These are phyloP conservation scores for Punica granatum DNA, from an alignment of 345 rosid genomes.

Conservation along the genomic window DNA sequence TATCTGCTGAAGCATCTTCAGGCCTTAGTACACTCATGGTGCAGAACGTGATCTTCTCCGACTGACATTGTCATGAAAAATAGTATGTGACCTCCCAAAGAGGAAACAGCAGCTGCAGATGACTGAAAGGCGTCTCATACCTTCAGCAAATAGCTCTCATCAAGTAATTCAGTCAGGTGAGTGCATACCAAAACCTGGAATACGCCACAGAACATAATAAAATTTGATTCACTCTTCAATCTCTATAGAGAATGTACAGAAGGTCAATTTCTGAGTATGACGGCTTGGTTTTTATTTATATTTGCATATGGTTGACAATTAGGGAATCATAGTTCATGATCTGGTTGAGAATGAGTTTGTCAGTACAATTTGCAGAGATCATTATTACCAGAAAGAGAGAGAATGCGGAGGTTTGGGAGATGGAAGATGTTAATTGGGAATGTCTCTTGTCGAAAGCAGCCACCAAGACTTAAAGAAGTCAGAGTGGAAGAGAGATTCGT, in stretches of 20 bases:
- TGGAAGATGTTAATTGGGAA: too few species aligned
- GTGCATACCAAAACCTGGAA: slow-evolving; percentile 85
- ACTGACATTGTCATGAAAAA: slow-evolving; percentile 32
- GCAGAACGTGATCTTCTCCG: slow-evolving; percentile 67
- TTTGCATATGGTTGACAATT: background rate
- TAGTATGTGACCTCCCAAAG: background rate
- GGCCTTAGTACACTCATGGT: slow-evolving; percentile 93
- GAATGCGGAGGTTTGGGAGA: too few species aligned
- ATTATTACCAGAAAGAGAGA: too few species aligned
- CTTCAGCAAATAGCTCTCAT: slow-evolving; percentile 59
- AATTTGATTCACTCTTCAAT: background rate
- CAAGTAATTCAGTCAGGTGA: slow-evolving; percentile 77
- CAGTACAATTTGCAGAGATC: too few species aligned
- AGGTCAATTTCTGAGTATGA: background rate
- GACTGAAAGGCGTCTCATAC: slow-evolving; percentile 27
- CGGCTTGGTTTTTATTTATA: background rate
- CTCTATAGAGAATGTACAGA: background rate
- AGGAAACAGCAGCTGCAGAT: slow-evolving; percentile 1
- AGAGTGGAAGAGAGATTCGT: too few species aligned
- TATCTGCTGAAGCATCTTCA: slow-evolving; percentile 35
- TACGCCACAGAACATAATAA: background rate
- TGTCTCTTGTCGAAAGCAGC: too few species aligned
- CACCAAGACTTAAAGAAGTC: too few species aligned
- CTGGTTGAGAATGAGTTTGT: background rate
- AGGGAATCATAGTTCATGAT: background rate